A percentile compares a stretch with the other conserved stretches of the same genome.
These are phyloP conservation scores for Kockiozyma suomiensis DNA, from an alignment of 805 yeast genomes.

Conservation along the genomic window DNA sequence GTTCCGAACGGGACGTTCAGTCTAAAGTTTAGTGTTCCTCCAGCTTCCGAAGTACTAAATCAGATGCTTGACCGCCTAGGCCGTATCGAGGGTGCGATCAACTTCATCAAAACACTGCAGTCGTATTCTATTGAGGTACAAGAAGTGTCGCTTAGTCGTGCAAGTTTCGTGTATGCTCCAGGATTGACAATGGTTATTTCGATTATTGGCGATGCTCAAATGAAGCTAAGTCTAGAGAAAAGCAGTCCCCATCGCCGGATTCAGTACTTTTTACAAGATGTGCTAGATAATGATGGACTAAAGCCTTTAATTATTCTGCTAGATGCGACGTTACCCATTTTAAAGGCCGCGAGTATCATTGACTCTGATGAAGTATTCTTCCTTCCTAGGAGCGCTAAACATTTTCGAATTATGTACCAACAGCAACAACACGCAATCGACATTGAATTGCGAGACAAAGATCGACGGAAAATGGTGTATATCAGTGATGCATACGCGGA, in stretches of 20 bases:
- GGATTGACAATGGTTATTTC: slow-evolving; percentile 27
- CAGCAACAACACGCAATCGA: slow-evolving; percentile 16
- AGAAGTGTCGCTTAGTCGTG: slow-evolving; percentile 39
- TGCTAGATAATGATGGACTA: slow-evolving; percentile 38
- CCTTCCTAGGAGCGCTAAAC: slow-evolving; percentile 28
- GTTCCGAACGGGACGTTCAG: slow-evolving; percentile 26
- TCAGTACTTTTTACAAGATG: slow-evolving; percentile 37
- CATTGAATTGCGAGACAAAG: slow-evolving; percentile 14
- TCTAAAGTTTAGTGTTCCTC: slow-evolving; percentile 19
- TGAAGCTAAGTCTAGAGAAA: slow-evolving; percentile 32
- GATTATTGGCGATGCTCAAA: slow-evolving; percentile 10
- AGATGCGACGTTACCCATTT: slow-evolving; percentile 38
- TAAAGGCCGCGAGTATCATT: slow-evolving; percentile 31
- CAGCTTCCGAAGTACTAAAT: slow-evolving; percentile 35
- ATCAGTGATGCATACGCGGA: slow-evolving; percentile 17
- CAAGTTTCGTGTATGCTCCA: slow-evolving; percentile 40
- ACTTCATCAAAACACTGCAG: slow-evolving; percentile 39
- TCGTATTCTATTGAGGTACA: slow-evolving; percentile 36
- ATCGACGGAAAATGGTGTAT: slow-evolving; percentile 14
- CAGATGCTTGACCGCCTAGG: slow-evolving; percentile 36
- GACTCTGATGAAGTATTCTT: slow-evolving; percentile 27
- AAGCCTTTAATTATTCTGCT: slow-evolving; percentile 38
- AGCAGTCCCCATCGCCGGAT: slow-evolving; percentile 39
- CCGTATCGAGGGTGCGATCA: slow-evolving; percentile 41
- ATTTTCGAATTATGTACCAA: slow-evolving; percentile 24